These are phyloP conservation scores for Suillus tomentosus DNA, from an alignment of 768 basidiomycete species.

Conservation along the genomic window DNA sequence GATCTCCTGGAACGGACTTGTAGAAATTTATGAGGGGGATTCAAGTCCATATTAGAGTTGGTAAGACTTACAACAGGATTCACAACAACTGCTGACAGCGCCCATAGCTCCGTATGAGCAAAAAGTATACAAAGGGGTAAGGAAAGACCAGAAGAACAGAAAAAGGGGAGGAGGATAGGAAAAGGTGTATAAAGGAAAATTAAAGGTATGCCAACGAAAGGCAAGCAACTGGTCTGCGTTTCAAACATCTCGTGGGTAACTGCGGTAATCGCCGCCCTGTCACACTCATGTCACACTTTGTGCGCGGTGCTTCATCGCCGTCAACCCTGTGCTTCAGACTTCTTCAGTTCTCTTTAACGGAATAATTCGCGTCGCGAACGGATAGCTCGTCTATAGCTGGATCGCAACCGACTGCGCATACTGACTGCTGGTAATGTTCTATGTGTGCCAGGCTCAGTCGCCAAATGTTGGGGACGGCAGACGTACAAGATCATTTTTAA, in stretches of 20 bases:
- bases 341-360: neutral
- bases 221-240: slow-evolving; percentile 8
- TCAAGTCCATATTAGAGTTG: slow-evolving; percentile 14
- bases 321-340: neutral
- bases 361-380: neutral
- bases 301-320: neutral
- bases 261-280: slow-evolving; percentile 24
- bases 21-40: slow-evolving; percentile 23
- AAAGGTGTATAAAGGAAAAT: slow-evolving; percentile 15
- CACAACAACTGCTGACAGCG: slow-evolving; percentile 78
- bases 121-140: neutral
- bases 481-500: neutral
- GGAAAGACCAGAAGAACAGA: slow-evolving; percentile 7
- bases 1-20: slow-evolving; percentile 81
- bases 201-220: slow-evolving; percentile 11
- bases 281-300: neutral
- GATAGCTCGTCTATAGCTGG: neutral
- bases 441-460: neutral
- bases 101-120: slow-evolving; percentile 52
- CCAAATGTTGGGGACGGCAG: neutral
- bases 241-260: slow-evolving; percentile 22
- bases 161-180: slow-evolving; percentile 15
- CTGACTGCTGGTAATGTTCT: neutral
- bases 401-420: neutral
- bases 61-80: slow-evolving; percentile 71